Base-by-base conservation (phyloP, 2,329 filamentous ascomycete species). In the Monosporascus sp. region DNA sequence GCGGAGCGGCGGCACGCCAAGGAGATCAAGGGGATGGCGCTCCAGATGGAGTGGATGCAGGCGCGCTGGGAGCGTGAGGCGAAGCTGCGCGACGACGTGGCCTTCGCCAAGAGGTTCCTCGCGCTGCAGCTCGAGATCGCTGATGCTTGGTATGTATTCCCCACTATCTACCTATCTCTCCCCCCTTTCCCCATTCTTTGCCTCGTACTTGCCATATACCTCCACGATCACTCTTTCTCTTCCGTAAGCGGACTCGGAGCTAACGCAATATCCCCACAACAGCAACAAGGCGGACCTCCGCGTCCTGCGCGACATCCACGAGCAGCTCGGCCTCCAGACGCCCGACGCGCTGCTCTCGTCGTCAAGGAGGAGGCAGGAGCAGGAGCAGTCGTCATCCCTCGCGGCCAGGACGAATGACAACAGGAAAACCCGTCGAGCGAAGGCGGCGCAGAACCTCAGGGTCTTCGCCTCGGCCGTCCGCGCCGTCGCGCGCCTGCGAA, bases 221-320 rank as follows among this genome's bases (percentile, higher is more conserved):
- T 47, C 2, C 51, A 50, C 54, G 52, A 46, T 52, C 45, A 45
- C 17, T 53, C 51, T 37, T 50, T 31, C 48, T 44, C 31, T 47
- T 43, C 45, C 15, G 51, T 31, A 39, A 31, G 48, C 43, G 50
- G 46, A 20, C 51, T 43, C 52, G 60, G 58, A 65, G 59, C 62
- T 67, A 63, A 65, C 55, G 54, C 50, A 55, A 50, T 53, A 50
- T 8, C n/a, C n/a, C 48, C 11, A 5, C 14, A 52, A 69, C 70
- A 97, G 94, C 75, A 99, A 97, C 75, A 87, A 93, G 70, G 88
- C 90, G 55, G 90, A 97, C 68, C 84, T 97, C 54, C 83, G 85
- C 50, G 87, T 97, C 66, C 85, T 97, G 58, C 83, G 88, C 62
- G 82, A 88, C 62, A 96, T 97, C 77, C 90, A 89, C 57, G 83